Evolutionary conservation across 202 grass and related monocot species (phyloP), one percentile per base, ranked within the genome.

Genomic region (Setaria italica): DNA sequence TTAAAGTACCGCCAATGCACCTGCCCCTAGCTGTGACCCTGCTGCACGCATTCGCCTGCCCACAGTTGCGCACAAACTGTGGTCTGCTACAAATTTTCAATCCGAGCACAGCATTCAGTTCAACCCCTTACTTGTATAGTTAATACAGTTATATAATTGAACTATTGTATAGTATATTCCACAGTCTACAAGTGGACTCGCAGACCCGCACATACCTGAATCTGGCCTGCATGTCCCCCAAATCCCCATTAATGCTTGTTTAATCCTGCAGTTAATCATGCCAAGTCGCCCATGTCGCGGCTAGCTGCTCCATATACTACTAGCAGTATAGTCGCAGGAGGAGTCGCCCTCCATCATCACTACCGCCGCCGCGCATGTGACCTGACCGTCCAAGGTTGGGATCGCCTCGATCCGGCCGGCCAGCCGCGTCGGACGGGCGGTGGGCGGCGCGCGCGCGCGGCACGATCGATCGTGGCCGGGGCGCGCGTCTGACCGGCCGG

Each of bases 151-250:
- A 10, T 21, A 56, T 17, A 15, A 6, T 54, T 17, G 5, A 54
- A 54, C 15, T 12, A 2, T 14, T 15, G 13, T 51, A 51, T 51
- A 9, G 43, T 46, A 46, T 46, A 51, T 8, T 32, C 5, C 45
- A 43, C 76, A 35, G 47, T 81, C 35, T 42, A 34, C 72, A 89
- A 72, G 88, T 89, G 62, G 83, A 50, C 65, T 89, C 53, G 5
- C 35, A 46, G 83, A 19, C 65, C 20, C 72, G 67, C 43, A 62
- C 59, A 62, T 87, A 75, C 84, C 80, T 84, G 75, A 84, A 84
- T 87, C 84, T 55, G 80, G 50, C 80, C 68, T 80, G 84, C 80
- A 90, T 87, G 88, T 87, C 80, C 60, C 84, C 89, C 80, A 90
- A 84, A 90, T 90, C 80, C 80, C 25, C 4, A 84, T 63, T 84